Conservation (phyloP, 1,284 basidiomycete genomes). For the Bondarzewia mesenterica region DNA sequence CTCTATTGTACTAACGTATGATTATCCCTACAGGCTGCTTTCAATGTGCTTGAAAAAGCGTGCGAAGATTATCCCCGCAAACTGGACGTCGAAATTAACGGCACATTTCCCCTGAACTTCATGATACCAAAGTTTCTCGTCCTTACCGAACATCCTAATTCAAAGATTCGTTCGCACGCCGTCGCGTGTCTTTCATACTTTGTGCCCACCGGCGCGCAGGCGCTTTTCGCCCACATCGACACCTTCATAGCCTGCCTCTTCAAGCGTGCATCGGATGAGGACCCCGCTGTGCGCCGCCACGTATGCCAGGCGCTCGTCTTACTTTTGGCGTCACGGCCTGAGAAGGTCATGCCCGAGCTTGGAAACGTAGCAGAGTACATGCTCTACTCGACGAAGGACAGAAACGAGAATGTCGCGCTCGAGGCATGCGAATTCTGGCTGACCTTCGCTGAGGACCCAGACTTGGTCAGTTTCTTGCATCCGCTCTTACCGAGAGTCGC, state of each 20-base stretch:
- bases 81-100: slow-evolving; percentile 88
- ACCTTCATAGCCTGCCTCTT: slow-evolving; percentile 89
- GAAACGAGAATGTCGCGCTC: slow-evolving; percentile 89
- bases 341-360: slow-evolving; percentile 97
- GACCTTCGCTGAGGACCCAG: slow-evolving; percentile 94
- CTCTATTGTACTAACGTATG: not conserved
- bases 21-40: slow-evolving; percentile 63
- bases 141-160: slow-evolving; percentile 74
- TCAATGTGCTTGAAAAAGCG: slow-evolving; percentile 91
- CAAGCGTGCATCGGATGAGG: slow-evolving; percentile 90
- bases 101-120: slow-evolving; percentile 81
- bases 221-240: slow-evolving; percentile 89
- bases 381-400: slow-evolving; percentile 96
- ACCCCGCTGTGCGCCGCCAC: slow-evolving; percentile 87
- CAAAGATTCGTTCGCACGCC: slow-evolving; percentile 90
- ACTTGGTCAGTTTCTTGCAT: slow-evolving; percentile 76
- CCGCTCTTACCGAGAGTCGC: slow-evolving; percentile 86
- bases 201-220: slow-evolving; percentile 76
- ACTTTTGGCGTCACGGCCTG: slow-evolving; percentile 86
- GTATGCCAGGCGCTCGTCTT: slow-evolving; percentile 96
- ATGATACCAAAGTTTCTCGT: slow-evolving; percentile 94
- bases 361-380: slow-evolving; percentile 96
- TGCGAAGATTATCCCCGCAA: slow-evolving; percentile 96
- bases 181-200: slow-evolving; percentile 94
- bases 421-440: slow-evolving; percentile 99